Evolutionary conservation across 2,329 filamentous ascomycete species (phyloP), one percentile per base, ranked within the genome.

Genomic region (Microdochium bolleyi): DNA sequence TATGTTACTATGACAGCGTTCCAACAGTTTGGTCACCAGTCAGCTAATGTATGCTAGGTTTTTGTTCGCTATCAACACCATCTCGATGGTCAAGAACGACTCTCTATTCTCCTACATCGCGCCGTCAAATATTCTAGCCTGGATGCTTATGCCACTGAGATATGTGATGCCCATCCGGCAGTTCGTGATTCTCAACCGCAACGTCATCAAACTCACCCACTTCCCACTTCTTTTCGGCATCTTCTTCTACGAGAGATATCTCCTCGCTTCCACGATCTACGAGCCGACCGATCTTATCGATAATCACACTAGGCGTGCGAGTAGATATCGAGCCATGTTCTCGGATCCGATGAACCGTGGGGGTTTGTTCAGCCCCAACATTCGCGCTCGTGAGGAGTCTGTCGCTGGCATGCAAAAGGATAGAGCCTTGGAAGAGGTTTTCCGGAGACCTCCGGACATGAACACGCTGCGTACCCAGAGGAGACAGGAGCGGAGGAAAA

Each of bases 31-130:
- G 52, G 8, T 37, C 60, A 56, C 61, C 57, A 49, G 9, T 11
- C 1, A 21, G 3, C 7, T 49, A 81, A 78, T 54, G 27, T 30
- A 11, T 30, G 27, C 11, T 30, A 30, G 27, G 27, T 96, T 96
- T 65, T 72, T 96, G 2, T 96, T 97, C 64, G 92, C 92, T 0
- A 91, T 97, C 67, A 97, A 96, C 65, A 95, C 92, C 3, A 95
- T 96, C 50, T 95, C 90, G 3, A 95, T 96, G 89, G 92, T 96
- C 58, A 97, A 96, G 69, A 96, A 94, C n/a, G 92, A 97, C 66
- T 88, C 91, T 0, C 75, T 96, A 0, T 97, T 97, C 73, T 95
- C 90, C 3, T 96, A 96, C 65, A 82, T 96, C 55, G 88, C 92
- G 1, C 92, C 92, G 0, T 87, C 88, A 14, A 97, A 97, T 64